Base-by-base conservation (phyloP, 1,139 yeast genomes). In the Candida sanyaensis region DNA sequence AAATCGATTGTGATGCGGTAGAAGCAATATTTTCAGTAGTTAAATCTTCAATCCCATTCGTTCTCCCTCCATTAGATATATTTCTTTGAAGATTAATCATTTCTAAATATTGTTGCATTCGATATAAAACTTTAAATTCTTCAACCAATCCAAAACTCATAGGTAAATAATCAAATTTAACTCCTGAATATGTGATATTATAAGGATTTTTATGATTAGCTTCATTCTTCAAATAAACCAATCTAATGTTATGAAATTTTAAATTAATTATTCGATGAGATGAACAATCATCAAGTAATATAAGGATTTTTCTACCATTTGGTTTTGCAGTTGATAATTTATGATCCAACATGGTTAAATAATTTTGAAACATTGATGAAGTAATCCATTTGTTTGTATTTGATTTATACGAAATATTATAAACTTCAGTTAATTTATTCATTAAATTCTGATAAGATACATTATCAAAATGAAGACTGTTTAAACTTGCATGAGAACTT, bases 331-430 rank as follows among this genome's bases (percentile, higher is more conserved):
- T 64, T 9, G 68, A 59, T 8, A 75, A 57, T 54, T 85, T 75
- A 56, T 83, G 86, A 54, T 84, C 88, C 59, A 84, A 65, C 6
- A 83, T 72, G 2, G 80, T 68, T 26, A 84, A 61, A 75, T 86
- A 84, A 55, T 83, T 82, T 54, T 83, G 85, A 55, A 84, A 83
- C 65, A 82, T 67, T 34, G 82, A 78, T n/a, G 86, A 78, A 1
- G 88, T 83, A 34, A 84, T 68, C 87, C 88, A 83, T 50, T 83
- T 81, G 62, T 81, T 81, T 45, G 78, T 73, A 55, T 84, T 83
- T 45, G 84, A 79, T 54, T 81, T 83, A 62, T 83, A 83, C 23
- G 76, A 69, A 8, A 84, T 67, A 27, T 79, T 78, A 58, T 81
- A 81, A 31, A 70, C 71, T 42, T 76, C 77, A 0, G 83, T 76